Base-by-base conservation (phyloP, 768 basidiomycete species). In the Podaxis sp. region DNA sequence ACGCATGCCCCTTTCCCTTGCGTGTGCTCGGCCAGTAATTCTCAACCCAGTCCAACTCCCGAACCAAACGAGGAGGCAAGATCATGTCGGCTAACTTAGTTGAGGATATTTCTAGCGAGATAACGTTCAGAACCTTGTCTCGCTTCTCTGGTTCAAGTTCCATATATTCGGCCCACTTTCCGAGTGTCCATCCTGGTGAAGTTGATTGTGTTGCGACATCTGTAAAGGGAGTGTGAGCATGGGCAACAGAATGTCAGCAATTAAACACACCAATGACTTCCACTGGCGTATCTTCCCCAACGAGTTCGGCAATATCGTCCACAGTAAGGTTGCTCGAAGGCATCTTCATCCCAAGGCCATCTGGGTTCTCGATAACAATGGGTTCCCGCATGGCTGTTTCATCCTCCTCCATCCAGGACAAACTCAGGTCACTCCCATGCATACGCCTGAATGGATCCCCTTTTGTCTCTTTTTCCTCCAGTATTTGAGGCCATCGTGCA, bases 1-100 rank as follows among this genome's bases (percentile, higher is more conserved):
- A 95, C 57, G 82, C 69, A 63, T 92, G 84, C 0, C 88, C 87
- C 68, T 86, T 86, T 40, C 87, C 87, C 72, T 87, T 90, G 68
- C 86, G 84, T 52, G 86, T 86, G 61, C 81, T 82, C 0, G 95
- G 95, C 96, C 96, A 99, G 73, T 88, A 93, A 64, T 90, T 92
- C 72, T 97, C 95, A 5, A 98, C 96, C 96, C 96, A 99, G 69
- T 98, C 97, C 66, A 98, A 73, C 61, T 98, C 93, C 57, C 92
- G 82, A 40, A 93, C 91, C 24, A 98, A 74, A 64, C 85, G 84
- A 2, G 96, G 96, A 3, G 95, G 95, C 2, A 87, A 75, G 24
- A 99, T 87, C 72, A 83, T 82, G 66, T 92, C 85, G 8, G 89
- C 90, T 6, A 99, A 80, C 56, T 84, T 78, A 2, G 93, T 95